A percentile compares a stretch with the other conserved stretches of the same genome.
Conservation (phyloP, 1,284 basidiomycete species). For the Chalciporus piperatoides region DNA sequence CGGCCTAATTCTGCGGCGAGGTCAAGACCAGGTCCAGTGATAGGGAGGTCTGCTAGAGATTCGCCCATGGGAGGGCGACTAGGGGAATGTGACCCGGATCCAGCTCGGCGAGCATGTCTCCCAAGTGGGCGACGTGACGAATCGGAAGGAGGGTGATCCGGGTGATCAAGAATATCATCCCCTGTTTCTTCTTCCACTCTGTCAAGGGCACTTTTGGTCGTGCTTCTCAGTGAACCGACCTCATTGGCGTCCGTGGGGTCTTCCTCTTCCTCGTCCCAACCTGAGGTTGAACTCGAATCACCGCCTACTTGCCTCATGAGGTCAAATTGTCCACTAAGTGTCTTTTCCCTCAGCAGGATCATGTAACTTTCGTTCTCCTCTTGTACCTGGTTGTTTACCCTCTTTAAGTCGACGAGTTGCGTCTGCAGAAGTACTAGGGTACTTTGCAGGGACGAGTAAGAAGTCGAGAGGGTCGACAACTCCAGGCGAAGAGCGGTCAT, state of each 20-base stretch:
- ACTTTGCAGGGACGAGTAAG: slow-evolving; percentile 73
- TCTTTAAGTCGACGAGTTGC: slow-evolving; percentile 72
- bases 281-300: slow-evolving; percentile 38
- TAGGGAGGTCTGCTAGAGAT: slow-evolving; percentile 73
- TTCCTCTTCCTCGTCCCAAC: slow-evolving; percentile 51
- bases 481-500: slow-evolving; percentile 78
- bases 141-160: slow-evolving; percentile 38
- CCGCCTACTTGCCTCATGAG: slow-evolving; percentile 64
- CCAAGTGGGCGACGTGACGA: slow-evolving; percentile 42
- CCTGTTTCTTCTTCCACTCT: slow-evolving; percentile 53
- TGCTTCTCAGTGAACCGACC: slow-evolving; percentile 56
- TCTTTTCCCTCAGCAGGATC: slow-evolving; percentile 84
- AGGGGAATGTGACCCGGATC: slow-evolving; percentile 48
- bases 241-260: slow-evolving; percentile 42
- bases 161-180: slow-evolving; percentile 33
- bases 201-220: slow-evolving; percentile 50
- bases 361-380: slow-evolving; percentile 97
- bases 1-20: slow-evolving; percentile 87
- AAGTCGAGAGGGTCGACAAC: slow-evolving; percentile 76
- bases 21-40: slow-evolving; percentile 83
- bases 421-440: slow-evolving; percentile 72
- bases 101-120: slow-evolving; percentile 51
- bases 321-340: slow-evolving; percentile 82
- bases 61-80: slow-evolving; percentile 54
- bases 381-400: slow-evolving; percentile 77